Evolutionary conservation across 78 protist genomes (phyloP).

Genomic region (Cavenderia fasciculata): DNA sequence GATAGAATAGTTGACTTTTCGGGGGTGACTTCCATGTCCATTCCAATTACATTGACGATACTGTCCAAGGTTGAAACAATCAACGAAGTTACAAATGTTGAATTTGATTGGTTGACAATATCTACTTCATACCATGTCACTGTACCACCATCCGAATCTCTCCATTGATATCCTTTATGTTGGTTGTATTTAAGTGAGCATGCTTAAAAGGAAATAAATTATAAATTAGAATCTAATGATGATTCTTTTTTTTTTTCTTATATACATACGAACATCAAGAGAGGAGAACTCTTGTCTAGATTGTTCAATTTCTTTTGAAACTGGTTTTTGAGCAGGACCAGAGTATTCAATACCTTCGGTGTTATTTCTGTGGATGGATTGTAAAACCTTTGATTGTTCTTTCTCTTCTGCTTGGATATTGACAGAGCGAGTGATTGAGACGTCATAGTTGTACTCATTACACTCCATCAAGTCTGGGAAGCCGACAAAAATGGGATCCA

Average conservation of each 20-base stretch:
- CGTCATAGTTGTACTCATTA: no score
- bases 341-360: background rate
- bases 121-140: constrained; percentile 7
- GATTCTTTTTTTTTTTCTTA: background rate
- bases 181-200: constrained; percentile 32
- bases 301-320: background rate
- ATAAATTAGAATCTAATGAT: background rate
- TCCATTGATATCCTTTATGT: constrained; percentile 45
- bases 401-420: no score
- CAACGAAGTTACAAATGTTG: background rate
- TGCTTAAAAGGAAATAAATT: background rate
- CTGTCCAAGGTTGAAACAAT: constrained; percentile 43
- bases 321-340: background rate
- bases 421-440: no score
- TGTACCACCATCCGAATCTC: constrained; percentile 18
- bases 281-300: background rate
- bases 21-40: background rate
- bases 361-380: background rate
- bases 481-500: no score
- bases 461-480: no score
- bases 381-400: background rate
- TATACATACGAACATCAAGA: background rate
- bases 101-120: background rate
- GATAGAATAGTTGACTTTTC: background rate
- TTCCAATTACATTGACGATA: background rate